A percentile compares a stretch with the other conserved stretches of the same genome.
Conservation (phyloP, 257 asterid species). For the Fraxinus excelsior region DNA sequence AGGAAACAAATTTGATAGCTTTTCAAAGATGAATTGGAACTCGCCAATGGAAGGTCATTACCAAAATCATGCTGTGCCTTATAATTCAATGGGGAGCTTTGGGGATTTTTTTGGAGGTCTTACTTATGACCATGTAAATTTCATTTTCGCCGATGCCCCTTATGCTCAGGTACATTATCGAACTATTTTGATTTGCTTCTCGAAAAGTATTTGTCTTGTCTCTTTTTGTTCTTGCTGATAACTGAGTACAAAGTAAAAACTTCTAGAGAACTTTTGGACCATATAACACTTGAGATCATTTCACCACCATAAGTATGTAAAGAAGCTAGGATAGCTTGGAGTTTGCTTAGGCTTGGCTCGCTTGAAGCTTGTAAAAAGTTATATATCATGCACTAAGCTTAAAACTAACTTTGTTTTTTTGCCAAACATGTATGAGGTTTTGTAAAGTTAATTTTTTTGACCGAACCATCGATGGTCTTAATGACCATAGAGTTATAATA, state of each 20-base stretch:
- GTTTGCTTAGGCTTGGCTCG: constrained; percentile 3
- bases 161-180: constrained; percentile 62
- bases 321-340: background rate
- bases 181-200: constrained; percentile 13
- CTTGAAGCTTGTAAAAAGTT: background rate
- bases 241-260: background rate
- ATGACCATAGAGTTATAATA: background rate
- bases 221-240: constrained; percentile 18
- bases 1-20: background rate
- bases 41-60: constrained; percentile 65
- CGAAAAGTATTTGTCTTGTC: background rate
- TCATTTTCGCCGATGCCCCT: constrained; percentile 67
- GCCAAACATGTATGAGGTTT: background rate
- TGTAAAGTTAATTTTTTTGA: background rate
- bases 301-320: background rate
- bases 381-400: background rate
- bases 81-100: constrained; percentile 80
- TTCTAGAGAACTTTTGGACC: background rate
- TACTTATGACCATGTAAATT: constrained; percentile 81
- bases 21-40: constrained; percentile 58
- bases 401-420: background rate
- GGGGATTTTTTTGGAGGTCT: constrained; percentile 92
- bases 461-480: background rate
- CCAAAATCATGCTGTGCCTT: constrained; percentile 66
- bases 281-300: background rate